Percentiles rank a stretch among this genome's conserved stretches.
Conservation (phyloP, 2,329 filamentous ascomycete genomes). For the Coniella vitis region DNA sequence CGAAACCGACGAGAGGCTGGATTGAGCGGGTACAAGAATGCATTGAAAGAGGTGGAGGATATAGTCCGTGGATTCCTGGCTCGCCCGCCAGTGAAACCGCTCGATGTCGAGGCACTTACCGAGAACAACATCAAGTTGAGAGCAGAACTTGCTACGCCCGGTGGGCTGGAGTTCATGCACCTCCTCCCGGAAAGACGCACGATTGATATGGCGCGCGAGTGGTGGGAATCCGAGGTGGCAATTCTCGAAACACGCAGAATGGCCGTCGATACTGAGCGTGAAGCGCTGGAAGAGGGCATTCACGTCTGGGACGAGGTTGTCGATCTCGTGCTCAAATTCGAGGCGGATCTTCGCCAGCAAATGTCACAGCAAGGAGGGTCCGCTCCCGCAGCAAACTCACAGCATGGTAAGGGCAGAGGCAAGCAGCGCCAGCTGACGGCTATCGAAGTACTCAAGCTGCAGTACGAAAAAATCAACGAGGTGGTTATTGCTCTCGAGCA, state of each 20-base stretch:
- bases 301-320: conserved; percentile 60
- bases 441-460: conserved; percentile 35
- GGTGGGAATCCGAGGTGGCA: conserved; percentile 60
- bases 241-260: conserved; percentile 47
- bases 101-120: conserved; percentile 40
- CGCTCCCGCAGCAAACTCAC: background rate
- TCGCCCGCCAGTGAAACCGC: conserved; percentile 46
- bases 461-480: conserved; percentile 49
- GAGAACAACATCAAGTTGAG: conserved; percentile 11
- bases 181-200: conserved; percentile 61
- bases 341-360: conserved; percentile 51
- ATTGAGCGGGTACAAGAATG: conserved; percentile 64
- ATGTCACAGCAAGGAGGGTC: conserved; percentile 34
- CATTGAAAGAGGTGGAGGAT: conserved; percentile 57
- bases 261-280: conserved; percentile 53
- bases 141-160: conserved; percentile 25
- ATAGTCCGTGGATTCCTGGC: conserved; percentile 54
- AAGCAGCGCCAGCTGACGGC: conserved; percentile 21
- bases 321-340: conserved; percentile 55
- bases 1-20: conserved; percentile 62
- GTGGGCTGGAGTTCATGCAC: conserved; percentile 48
- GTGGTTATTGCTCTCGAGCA: conserved; percentile 50
- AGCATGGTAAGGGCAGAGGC: conserved; percentile 23
- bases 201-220: conserved; percentile 61
- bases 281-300: conserved; percentile 61